phyloP scores from a whole-genome alignment of 1,139 yeast genomes.

The Geotrichum aggregatum region DNA sequence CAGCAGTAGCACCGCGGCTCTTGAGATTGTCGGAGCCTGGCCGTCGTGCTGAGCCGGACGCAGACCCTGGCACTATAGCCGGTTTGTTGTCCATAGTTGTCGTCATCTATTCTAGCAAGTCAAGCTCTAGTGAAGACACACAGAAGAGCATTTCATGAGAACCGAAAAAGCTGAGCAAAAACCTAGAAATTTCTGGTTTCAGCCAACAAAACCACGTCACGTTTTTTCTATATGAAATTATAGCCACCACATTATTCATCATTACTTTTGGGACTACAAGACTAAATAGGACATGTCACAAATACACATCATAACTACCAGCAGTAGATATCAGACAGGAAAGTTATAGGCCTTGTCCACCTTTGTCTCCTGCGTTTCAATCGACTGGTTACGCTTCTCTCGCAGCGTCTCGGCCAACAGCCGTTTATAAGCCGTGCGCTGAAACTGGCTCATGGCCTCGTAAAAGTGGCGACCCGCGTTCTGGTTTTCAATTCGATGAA shows the following conservation, averaged over 20 bases:
- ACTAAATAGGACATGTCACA: too few species aligned
- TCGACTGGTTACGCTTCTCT: background rate
- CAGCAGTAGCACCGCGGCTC: too few species aligned
- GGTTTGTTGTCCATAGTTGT: conserved; percentile 7
- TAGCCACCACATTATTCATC: background rate
- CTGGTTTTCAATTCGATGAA: conserved; percentile 35
- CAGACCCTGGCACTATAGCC: background rate
- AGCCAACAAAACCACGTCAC: conserved; percentile 2
- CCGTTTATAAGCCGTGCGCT: conserved; percentile 33
- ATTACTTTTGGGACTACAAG: too few species aligned
- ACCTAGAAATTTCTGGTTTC: background rate
- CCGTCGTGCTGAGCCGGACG: background rate
- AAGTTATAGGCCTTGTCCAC: background rate
- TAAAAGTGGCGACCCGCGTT: conserved; percentile 35
- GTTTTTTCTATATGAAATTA: too few species aligned
- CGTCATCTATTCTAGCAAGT: conserved; percentile 4
- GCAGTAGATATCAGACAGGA: too few species aligned
- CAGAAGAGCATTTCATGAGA: too few species aligned
- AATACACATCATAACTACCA: too few species aligned
- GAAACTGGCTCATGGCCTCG: conserved; percentile 32
- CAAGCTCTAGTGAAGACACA: background rate
- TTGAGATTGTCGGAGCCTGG: too few species aligned
- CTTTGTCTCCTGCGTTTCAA: background rate
- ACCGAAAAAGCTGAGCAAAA: background rate
- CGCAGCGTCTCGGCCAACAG: conserved; percentile 19